Percentiles rank a stretch among this genome's conserved stretches.
phyloP scores from a whole-genome alignment of 306 rosid species.

The Inga oerstediana region DNA sequence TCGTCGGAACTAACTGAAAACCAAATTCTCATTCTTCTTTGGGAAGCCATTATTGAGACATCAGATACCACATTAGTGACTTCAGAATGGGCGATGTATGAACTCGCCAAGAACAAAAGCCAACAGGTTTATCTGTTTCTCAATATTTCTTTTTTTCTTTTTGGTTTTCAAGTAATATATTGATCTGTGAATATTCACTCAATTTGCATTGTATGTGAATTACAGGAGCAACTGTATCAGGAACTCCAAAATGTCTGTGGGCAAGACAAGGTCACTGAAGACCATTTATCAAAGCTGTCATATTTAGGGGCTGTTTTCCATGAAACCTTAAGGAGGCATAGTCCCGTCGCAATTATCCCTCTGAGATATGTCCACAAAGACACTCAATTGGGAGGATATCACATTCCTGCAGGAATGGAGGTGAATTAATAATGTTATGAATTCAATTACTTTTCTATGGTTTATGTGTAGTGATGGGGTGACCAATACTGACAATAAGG shows the following conservation, averaged over 20 bases:
- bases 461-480: not conserved
- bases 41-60: slow-evolving; percentile 87
- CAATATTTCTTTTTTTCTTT: not conserved
- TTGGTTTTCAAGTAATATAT: not conserved
- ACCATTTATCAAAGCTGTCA: slow-evolving; percentile 60
- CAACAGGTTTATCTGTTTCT: slow-evolving; percentile 61
- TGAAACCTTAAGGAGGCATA: slow-evolving; percentile 79
- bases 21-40: slow-evolving; percentile 64
- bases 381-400: slow-evolving; percentile 78
- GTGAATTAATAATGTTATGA: slow-evolving; percentile 31
- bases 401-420: slow-evolving; percentile 87
- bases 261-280: slow-evolving; percentile 57
- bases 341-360: slow-evolving; percentile 79
- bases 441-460: not conserved
- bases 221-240: slow-evolving; percentile 62
- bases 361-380: slow-evolving; percentile 79
- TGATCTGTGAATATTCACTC: not conserved
- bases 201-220: not conserved
- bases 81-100: slow-evolving; percentile 93
- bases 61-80: slow-evolving; percentile 83
- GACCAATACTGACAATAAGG: not conserved
- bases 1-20: slow-evolving; percentile 57
- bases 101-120: slow-evolving; percentile 66
- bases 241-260: slow-evolving; percentile 65
- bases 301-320: slow-evolving; percentile 82